Base-by-base conservation (phyloP, 495 filamentous ascomycete species). In the Parathielavia appendiculata region DNA sequence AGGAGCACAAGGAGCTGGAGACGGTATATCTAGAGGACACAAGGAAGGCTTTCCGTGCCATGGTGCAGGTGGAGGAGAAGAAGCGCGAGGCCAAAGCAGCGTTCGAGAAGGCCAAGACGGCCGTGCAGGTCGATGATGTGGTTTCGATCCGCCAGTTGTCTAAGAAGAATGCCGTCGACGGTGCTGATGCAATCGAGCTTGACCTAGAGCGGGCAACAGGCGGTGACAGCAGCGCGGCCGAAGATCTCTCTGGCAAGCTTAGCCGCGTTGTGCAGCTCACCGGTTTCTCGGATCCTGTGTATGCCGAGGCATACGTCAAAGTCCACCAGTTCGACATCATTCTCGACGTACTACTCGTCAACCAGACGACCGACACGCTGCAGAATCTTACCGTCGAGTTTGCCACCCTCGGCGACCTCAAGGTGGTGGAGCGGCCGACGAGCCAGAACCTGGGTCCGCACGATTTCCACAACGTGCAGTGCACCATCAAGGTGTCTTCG, bases 321-420 rank as follows among this genome's bases (percentile, higher is more conserved):
- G 95, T 97, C 7, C 92, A 97, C 73, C 95, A 97, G 69, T 99
- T 99, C 71, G 95, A 99, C 66, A 99, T 99, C 65, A 88, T 99
- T 19, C 81, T 99, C 7, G 95, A 99, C 68, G 93, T 99, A 16
- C 81, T 99, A 19, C 79, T 99, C 34, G 95, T 99, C 67, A 99
- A 99, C 72, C 95, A 99, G 73, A 99, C 95, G 4, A 86, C 86
- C 35, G 92, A 97, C 63, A 99, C 95, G 11, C 80, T 99, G 19
- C 95, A 97, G 68, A 99, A 99, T 62, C 83, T 99, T 26, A 93
- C 88, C 0, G 92, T 99, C 22, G 95, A 99, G 69, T 99, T 99
- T 65, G 95, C 95, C 49, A 99, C 95, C 0, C 81, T 99, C 1
- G 95, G 95, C 56, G 95, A 99, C 71, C 82, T 99, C 59, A 97